Percentiles rank a stretch among this genome's conserved stretches.
Conservation (phyloP, 805 yeast genomes). For the Zygosaccharomyces rouxii region DNA sequence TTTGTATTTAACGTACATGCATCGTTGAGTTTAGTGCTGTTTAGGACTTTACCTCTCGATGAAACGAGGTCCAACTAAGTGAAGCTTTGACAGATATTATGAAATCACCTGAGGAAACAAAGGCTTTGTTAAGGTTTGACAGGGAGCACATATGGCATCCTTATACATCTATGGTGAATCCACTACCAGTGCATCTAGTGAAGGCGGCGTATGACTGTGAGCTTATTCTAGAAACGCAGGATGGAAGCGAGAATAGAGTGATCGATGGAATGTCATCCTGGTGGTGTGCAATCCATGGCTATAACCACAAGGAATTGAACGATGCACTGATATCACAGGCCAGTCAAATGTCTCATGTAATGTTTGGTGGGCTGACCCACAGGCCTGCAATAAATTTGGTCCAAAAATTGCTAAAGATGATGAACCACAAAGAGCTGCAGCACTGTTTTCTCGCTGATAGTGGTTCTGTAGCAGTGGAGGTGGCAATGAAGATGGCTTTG, state of each 20-base stretch:
- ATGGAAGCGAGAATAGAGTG: constrained; percentile 11
- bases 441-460: constrained; percentile 27
- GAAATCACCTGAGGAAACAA: constrained; percentile 4
- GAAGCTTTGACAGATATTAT: neutral
- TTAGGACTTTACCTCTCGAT: too few relatives aligned
- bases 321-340: constrained; percentile 35
- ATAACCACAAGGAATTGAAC: constrained; percentile 26
- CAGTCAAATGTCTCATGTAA: constrained; percentile 29
- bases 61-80: neutral
- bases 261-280: constrained; percentile 35
- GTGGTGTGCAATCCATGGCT: constrained; percentile 36
- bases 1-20: too few relatives aligned
- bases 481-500: constrained; percentile 38
- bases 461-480: constrained; percentile 38
- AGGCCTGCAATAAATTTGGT: constrained; percentile 30
- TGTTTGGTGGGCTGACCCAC: constrained; percentile 33
- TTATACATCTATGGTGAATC: constrained; percentile 28
- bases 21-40: too few relatives aligned
- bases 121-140: constrained; percentile 20
- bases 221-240: constrained; percentile 18
- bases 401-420: constrained; percentile 31
- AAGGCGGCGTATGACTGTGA: constrained; percentile 23
- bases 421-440: constrained; percentile 26
- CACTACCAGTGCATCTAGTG: constrained; percentile 26
- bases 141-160: constrained; percentile 34